Evolutionary conservation across 345 rosid species (phyloP), one percentile per base, ranked within the genome.

Genomic region (Citropsis articulata): DNA sequence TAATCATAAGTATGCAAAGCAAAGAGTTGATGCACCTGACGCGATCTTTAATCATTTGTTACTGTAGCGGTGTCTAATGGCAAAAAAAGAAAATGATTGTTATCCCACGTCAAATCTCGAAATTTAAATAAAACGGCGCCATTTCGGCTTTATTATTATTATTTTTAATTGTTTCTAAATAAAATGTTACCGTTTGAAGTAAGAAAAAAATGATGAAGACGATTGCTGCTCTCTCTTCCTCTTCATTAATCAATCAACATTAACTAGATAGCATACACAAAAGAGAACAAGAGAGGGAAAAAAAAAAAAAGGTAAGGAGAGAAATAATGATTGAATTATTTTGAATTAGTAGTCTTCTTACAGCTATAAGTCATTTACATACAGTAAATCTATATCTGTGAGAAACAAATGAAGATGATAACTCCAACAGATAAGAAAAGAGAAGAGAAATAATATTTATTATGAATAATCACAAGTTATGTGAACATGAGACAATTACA

Each of bases 1-100:
- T 59, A 68, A 71, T 1, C 70, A 61, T 80, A 78, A 79, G 63
- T 56, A 71, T 31, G 69, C 81, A 75, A 85, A 85, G 86, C 84
- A 85, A 19, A 76, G 66, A 53, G 64, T 82, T 42, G 88, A 87
- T 6, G 77, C 61, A 5, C 0, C 14, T 2, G 48, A 42, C 48
- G 10, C 48, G 14, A 42, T 42, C 48, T 42, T 2, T 10, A 42
- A 42, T 42, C 48, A 42, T 42, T 10, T 42, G 48, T 42, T 9
- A 42, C 48, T 42, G 4, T 10, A 4, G 48, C 10, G 48, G 14
- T 42, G 48, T 42, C 48, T 42, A 10, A 42, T 10, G 48, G 10
- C 45, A 42, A 42, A 10, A 36, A 5, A 35, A 5, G n/a, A n/a
- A n/a, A n/a, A n/a, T n/a, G n/a, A n/a, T n/a, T n/a, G n/a, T n/a